Percentiles rank a stretch among this genome's conserved stretches.
phyloP scores from a whole-genome alignment of 169 alveolate genomes.

The Theileria sp. region DNA sequence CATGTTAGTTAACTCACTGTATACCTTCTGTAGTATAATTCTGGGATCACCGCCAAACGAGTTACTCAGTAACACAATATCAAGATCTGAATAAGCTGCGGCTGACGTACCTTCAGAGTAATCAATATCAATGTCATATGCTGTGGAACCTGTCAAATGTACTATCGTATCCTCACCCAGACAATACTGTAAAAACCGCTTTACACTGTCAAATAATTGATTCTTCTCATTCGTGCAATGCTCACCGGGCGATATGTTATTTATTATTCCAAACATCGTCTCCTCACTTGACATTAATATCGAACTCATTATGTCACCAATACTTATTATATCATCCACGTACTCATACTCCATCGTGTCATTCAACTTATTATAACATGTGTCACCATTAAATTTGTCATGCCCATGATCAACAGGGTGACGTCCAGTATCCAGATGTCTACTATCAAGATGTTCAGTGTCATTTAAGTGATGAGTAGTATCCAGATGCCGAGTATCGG shows the following conservation, averaged over 20 bases:
- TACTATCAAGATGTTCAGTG: background rate
- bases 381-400: too few species aligned
- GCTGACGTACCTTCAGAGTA: conserved; percentile 29
- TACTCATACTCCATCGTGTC: background rate
- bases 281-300: conserved; percentile 46
- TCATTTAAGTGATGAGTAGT: background rate
- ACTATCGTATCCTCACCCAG: conserved; percentile 62
- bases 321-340: background rate
- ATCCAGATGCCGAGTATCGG: too few species aligned
- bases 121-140: conserved; percentile 61
- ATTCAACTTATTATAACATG: background rate
- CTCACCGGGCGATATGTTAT: conserved; percentile 42
- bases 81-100: conserved; percentile 53
- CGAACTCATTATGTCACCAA: conserved; percentile 42
- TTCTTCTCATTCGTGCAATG: conserved; percentile 40
- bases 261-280: conserved; percentile 18
- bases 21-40: conserved; percentile 42
- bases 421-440: background rate
- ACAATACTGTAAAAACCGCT: conserved; percentile 46
- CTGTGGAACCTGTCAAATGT: conserved; percentile 63
- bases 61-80: conserved; percentile 37
- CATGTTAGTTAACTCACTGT: conserved; percentile 26
- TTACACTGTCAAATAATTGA: conserved; percentile 36
- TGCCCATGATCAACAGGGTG: too few species aligned
- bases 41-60: conserved; percentile 40